Conservation (phyloP, 371 early-diverging fungal genomes). For the Mortierella sp. region DNA sequence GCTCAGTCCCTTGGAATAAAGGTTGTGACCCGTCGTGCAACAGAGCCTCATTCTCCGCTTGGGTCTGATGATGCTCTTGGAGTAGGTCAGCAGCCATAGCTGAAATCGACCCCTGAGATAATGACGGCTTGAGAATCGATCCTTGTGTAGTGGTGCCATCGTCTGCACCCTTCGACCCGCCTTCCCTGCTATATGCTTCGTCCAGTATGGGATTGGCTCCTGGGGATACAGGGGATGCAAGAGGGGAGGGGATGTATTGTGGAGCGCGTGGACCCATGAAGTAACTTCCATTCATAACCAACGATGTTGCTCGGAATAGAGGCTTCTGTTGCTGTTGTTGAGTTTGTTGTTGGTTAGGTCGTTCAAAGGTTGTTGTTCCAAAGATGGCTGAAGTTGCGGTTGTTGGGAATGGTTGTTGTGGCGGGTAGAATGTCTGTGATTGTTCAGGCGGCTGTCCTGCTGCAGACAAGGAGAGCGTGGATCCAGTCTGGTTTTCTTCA, state of each 20-base stretch:
- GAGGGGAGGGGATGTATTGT: constrained; percentile 38
- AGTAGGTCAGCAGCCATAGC: constrained; percentile 13
- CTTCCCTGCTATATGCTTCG: neutral
- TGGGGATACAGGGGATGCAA: constrained; percentile 33
- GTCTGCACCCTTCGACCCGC: neutral
- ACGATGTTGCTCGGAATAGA: constrained; percentile 6
- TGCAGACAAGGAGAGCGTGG: neutral
- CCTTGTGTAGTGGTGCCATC: neutral
- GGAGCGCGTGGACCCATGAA: constrained; percentile 41
- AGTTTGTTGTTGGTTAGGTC: constrained; percentile 5
- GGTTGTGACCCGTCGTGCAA: neutral
- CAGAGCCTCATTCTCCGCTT: neutral
- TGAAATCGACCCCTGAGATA: constrained; percentile 24
- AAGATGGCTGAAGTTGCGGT: constrained; percentile 45
- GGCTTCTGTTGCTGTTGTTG: constrained; percentile 1
- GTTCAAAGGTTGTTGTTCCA: constrained; percentile 32
- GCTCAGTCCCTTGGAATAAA: too few species aligned
- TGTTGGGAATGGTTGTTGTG: constrained; percentile 5
- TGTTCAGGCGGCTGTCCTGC: neutral
- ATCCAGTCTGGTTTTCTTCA: constrained; percentile 9
- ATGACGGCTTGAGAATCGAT: constrained; percentile 1
- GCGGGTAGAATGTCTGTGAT: neutral
- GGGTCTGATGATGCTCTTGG: constrained; percentile 5
- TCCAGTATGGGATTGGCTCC: too few species aligned
- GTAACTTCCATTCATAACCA: constrained; percentile 27